Evolutionary conservation across 306 rosid species (phyloP).

Genomic region (Phaseolus lunatus): DNA sequence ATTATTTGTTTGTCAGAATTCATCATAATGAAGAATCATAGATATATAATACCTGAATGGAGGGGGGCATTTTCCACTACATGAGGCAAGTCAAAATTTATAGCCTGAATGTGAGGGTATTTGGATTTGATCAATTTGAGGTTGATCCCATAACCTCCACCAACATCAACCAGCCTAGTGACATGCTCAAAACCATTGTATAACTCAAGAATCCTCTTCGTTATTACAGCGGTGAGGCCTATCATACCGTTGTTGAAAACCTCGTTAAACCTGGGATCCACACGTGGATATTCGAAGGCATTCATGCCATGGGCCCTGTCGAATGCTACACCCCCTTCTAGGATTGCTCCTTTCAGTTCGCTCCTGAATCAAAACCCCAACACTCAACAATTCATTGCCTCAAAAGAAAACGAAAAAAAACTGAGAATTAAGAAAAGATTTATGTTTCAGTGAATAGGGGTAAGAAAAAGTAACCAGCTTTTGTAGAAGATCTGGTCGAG

Average conservation of each 20-base stretch:
- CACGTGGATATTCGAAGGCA: constrained; percentile 46
- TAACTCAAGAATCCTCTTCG: constrained; percentile 45
- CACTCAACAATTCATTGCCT: too few relatives aligned
- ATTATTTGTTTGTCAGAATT: too few relatives aligned
- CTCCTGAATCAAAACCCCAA: constrained; percentile 36
- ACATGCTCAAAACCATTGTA: constrained; percentile 59
- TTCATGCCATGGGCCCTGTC: constrained; percentile 1
- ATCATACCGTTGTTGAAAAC: constrained; percentile 61
- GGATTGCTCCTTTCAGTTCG: constrained; percentile 48
- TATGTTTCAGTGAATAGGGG: too few relatives aligned
- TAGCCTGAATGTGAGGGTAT: too few relatives aligned
- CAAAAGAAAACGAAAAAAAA: too few relatives aligned
- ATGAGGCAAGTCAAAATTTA: too few relatives aligned
- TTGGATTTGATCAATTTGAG: constrained; percentile 56
- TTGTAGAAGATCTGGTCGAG: constrained; percentile 54
- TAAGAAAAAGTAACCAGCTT: constrained; percentile 45
- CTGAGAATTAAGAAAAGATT: too few relatives aligned
- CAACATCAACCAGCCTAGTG: constrained; percentile 62
- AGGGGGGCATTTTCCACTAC: too few relatives aligned
- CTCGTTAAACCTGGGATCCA: constrained; percentile 48
- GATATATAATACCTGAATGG: too few relatives aligned
- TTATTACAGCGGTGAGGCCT: constrained; percentile 13
- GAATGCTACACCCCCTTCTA: constrained; percentile 51
- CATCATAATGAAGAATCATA: too few relatives aligned
- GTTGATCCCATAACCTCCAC: constrained; percentile 62